Percentiles rank a stretch among this genome's conserved stretches.
These are phyloP conservation scores for Xerocomus nothofagi DNA, from an alignment of 1,284 basidiomycete genomes.

Conservation along the genomic window DNA sequence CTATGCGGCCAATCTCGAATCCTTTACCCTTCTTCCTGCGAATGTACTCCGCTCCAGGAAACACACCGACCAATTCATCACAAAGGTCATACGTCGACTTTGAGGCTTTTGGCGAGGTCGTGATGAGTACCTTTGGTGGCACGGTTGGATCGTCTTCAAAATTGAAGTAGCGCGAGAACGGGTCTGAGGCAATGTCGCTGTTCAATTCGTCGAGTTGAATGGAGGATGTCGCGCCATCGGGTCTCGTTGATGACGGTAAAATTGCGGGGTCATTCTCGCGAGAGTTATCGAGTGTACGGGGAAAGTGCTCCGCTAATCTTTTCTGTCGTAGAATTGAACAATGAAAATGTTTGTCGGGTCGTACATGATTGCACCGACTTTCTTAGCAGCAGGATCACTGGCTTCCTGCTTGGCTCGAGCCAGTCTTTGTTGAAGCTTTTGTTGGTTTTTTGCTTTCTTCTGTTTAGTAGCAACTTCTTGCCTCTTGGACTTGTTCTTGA, in stretches of 20 bases:
- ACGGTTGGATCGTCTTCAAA: constrained; percentile 60
- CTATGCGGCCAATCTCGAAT: constrained; percentile 91
- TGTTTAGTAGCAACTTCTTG: constrained; percentile 73
- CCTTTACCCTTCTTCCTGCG: constrained; percentile 89
- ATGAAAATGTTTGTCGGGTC: neutral
- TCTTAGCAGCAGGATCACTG: constrained; percentile 67
- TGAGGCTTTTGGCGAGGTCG: constrained; percentile 86
- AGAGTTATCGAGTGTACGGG: constrained; percentile 91
- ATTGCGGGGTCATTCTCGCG: constrained; percentile 88
- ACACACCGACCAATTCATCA: constrained; percentile 87
- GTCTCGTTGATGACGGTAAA: constrained; percentile 47
- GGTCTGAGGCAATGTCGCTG: constrained; percentile 69
- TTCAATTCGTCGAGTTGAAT: constrained; percentile 55
- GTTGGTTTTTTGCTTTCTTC: constrained; percentile 79
- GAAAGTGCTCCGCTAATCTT: constrained; percentile 82
- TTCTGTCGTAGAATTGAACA: constrained; percentile 51
- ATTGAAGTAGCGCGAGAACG: constrained; percentile 71
- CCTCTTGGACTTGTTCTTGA: constrained; percentile 85
- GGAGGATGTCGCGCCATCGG: constrained; percentile 35
- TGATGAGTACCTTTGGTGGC: constrained; percentile 87
- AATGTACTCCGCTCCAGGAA: constrained; percentile 95
- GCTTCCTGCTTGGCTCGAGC: constrained; percentile 72
- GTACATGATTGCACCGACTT: constrained; percentile 47
- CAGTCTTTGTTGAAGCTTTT: constrained; percentile 79
- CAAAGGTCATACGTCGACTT: constrained; percentile 86